Percentiles rank a stretch among this genome's conserved stretches.
These are phyloP conservation scores for Pinus taeda DNA, from an alignment of 75 land plant species.

Conservation along the genomic window DNA sequence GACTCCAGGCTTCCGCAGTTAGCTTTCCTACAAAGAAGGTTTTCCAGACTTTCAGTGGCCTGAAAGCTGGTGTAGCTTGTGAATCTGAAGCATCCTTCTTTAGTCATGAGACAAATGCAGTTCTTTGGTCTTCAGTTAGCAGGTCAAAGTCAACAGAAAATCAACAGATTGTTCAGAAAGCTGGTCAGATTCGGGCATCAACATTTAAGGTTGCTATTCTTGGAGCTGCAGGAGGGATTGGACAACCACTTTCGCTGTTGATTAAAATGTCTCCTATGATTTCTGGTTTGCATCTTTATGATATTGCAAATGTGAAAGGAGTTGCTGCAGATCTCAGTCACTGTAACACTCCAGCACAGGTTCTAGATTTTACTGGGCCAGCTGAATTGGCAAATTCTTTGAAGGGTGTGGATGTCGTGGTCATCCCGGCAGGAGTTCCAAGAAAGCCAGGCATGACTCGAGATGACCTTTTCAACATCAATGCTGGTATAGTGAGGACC, in stretches of 20 bases:
- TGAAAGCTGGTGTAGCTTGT: slow-evolving; percentile 1
- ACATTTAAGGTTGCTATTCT: slow-evolving; percentile 79
- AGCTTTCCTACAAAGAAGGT: background rate
- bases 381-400: slow-evolving; percentile 65
- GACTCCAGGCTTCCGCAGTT: background rate
- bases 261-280: slow-evolving; percentile 88
- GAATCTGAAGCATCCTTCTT: slow-evolving; percentile 4
- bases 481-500: slow-evolving; percentile 88
- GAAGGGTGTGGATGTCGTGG: slow-evolving; percentile 78
- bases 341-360: slow-evolving; percentile 87
- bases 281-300: slow-evolving; percentile 68
- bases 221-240: slow-evolving; percentile 94
- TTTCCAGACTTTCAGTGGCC: background rate
- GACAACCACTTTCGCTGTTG: slow-evolving; percentile 75
- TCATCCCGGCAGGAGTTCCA: slow-evolving; percentile 98
- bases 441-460: slow-evolving; percentile 99
- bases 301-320: slow-evolving; percentile 89
- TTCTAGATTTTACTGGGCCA: slow-evolving; percentile 71
- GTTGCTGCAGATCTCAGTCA: slow-evolving; percentile 90
- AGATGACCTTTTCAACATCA: slow-evolving; percentile 97
- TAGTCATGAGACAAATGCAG: background rate
- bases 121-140: background rate
- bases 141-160: background rate
- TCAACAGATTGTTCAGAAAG: background rate
- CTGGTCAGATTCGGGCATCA: slow-evolving; percentile 39